Percentiles rank a stretch among this genome's conserved stretches.
These are phyloP conservation scores for Aspergillus panamensis DNA, from an alignment of 495 filamentous ascomycete species.

Conservation along the genomic window DNA sequence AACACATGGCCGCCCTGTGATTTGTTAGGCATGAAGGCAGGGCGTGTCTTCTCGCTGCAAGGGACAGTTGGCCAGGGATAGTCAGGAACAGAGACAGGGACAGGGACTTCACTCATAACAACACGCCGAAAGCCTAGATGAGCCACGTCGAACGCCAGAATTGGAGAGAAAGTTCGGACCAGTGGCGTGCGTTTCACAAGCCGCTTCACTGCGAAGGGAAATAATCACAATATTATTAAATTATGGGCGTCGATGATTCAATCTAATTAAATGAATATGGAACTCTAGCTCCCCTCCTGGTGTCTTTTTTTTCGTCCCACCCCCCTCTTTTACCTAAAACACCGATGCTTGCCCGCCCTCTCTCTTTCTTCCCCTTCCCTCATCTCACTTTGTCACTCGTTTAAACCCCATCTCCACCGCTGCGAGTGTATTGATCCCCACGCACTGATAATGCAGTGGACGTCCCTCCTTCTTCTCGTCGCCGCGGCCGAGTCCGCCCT, in stretches of 20 bases:
- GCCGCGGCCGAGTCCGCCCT: slow-evolving; percentile 23
- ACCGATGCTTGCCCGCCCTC: neutral
- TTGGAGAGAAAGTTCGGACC: neutral
- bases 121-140: neutral
- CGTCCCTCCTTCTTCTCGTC: slow-evolving; percentile 24
- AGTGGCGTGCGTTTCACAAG: neutral
- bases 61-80: neutral
- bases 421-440: slow-evolving; percentile 9
- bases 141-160: neutral
- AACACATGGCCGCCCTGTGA: neutral
- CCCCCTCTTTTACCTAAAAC: neutral
- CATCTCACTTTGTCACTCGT: slow-evolving; percentile 8
- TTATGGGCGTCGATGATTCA: no score
- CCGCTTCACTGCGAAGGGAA: neutral
- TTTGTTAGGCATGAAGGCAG: neutral
- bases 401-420: neutral
- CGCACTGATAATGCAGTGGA: slow-evolving; percentile 28
- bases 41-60: neutral
- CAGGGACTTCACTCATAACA: no score
- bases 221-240: no score
- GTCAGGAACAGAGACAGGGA: no score
- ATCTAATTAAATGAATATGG: neutral
- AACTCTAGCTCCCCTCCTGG: neutral
- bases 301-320: neutral
- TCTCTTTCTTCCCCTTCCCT: neutral